Evolutionary conservation across 1,284 basidiomycete genomes (phyloP).

Genomic region (Cyathus olla): DNA sequence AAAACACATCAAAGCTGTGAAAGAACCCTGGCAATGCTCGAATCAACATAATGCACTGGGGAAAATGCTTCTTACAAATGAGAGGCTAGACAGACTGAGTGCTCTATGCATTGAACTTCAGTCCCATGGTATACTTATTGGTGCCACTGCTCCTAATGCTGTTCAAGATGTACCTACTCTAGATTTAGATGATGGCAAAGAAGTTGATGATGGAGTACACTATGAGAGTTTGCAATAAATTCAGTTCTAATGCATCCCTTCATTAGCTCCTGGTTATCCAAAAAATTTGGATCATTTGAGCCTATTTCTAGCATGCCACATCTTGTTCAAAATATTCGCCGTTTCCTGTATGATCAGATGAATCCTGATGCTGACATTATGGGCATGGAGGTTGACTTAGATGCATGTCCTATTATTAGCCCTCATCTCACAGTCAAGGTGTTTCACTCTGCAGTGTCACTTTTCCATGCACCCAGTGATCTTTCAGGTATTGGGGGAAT

Average conservation of each 20-base stretch:
- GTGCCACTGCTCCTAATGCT: background rate
- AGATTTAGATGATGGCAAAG: background rate
- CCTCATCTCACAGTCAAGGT: slow-evolving; percentile 21
- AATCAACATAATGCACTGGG: background rate
- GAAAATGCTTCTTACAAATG: background rate
- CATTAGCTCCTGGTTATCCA: background rate
- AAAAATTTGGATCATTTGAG: background rate
- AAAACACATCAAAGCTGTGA: slow-evolving; percentile 47
- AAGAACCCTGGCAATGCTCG: slow-evolving; percentile 39
- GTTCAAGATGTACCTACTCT: background rate
- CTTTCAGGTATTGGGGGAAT: slow-evolving; percentile 31
- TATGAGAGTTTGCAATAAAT: background rate
- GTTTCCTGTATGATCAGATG: slow-evolving; percentile 33
- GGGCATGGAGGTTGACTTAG: background rate
- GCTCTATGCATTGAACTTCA: background rate
- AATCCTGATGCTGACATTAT: slow-evolving; percentile 7
- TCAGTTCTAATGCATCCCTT: background rate
- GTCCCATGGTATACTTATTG: background rate
- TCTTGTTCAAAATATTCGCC: slow-evolving; percentile 20
- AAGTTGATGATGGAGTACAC: background rate
- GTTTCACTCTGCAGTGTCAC: slow-evolving; percentile 34
- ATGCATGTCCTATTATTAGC: background rate
- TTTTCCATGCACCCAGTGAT: slow-evolving; percentile 41
- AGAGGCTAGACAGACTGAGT: background rate
- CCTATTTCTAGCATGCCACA: slow-evolving; percentile 6